Evolutionary conservation across 768 basidiomycete species (phyloP), one percentile per base, ranked within the genome.

Genomic region (Boletus speciosus): DNA sequence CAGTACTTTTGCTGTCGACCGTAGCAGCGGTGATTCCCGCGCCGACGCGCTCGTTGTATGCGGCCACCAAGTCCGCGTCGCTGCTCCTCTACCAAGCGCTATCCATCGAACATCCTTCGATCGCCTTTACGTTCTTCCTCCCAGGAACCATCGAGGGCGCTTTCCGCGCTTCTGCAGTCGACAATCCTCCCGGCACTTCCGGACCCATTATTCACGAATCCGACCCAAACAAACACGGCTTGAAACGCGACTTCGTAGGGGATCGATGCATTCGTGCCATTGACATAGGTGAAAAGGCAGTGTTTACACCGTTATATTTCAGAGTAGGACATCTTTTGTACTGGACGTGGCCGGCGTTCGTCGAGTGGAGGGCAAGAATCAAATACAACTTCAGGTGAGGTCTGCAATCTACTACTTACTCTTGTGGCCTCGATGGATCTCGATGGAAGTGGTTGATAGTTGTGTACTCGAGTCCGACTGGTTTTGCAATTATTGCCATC

Each of bases 21-120:
- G 74, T 87, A 3, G 94, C 86, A 3, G 83, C 90, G 3, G 75
- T 86, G 6, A 84, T 94, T 35, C 90, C 94, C 3, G 83, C 93
- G 0, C 94, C 94, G 1, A 93, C 90, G 1, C 85, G 94, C 7
- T 74, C 90, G 1, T 72, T 98, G 35, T 98, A 98, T 66, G 83
- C 80, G 0, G 83, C 92, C 4, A 90, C 88, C 10, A 97, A 98
- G 68, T 77, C 86, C 3, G 88, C 93, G 0, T 83, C 88, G 1
- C 79, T 90, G 29, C 58, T 86, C 6, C 82, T 94, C 52, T 93
- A 84, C 68, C 88, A 90, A 68, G 77, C 86, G 0, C 81, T 93
- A 32, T 74, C 90, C 5, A 88, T 92, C 55, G 92, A 93, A 60
- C 86, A 93, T 57, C 87, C 89, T 6, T 64, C 70, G 3, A 81